Conservation (phyloP, 352 stramenopile species). For the Thalassiosira mediterranea region DNA sequence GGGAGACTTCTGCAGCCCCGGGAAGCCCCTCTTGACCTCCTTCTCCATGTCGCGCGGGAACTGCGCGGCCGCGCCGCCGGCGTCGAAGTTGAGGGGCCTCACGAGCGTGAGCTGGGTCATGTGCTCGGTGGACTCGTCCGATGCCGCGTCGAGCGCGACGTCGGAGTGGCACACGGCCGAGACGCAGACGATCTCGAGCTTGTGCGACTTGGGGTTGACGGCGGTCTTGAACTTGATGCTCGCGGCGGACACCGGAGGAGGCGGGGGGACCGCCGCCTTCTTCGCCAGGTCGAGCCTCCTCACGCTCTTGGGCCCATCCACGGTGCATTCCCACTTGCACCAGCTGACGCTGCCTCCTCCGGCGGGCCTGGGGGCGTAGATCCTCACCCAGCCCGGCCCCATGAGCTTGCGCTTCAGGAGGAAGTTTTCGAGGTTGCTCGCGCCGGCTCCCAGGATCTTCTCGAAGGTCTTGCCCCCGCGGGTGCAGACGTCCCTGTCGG, state of each 20-base stretch:
- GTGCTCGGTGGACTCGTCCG: conserved; percentile 58
- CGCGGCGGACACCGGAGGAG: conserved; percentile 93
- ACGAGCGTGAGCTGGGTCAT: conserved; percentile 63
- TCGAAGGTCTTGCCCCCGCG: conserved; percentile 91
- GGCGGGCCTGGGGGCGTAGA: conserved; percentile 88
- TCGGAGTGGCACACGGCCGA: conserved; percentile 83
- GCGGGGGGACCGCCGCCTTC: conserved; percentile 65
- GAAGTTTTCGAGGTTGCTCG: conserved; percentile 95
- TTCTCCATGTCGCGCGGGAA: conserved; percentile 88
- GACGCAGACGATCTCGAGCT: conserved; percentile 93
- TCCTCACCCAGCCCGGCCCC: conserved; percentile 96
- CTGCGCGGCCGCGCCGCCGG: conserved; percentile 48
- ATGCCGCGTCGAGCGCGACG: conserved; percentile 77
- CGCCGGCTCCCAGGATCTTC: conserved; percentile 94
- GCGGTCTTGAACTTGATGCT: conserved; percentile 97
- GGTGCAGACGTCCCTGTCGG: conserved; percentile 85
- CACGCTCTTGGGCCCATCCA: conserved; percentile 91
- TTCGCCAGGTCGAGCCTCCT: conserved; percentile 79
- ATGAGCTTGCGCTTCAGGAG: conserved; percentile 96
- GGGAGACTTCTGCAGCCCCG: conserved; percentile 69
- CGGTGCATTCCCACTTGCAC: conserved; percentile 93
- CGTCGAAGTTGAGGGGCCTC: conserved; percentile 32
- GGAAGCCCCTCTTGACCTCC: conserved; percentile 68
- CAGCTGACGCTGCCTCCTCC: conserved; percentile 81
- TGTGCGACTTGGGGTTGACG: conserved; percentile 94